Conservation (phyloP, 2,329 filamentous ascomycete species). For the Monilinia aucupariae region DNA sequence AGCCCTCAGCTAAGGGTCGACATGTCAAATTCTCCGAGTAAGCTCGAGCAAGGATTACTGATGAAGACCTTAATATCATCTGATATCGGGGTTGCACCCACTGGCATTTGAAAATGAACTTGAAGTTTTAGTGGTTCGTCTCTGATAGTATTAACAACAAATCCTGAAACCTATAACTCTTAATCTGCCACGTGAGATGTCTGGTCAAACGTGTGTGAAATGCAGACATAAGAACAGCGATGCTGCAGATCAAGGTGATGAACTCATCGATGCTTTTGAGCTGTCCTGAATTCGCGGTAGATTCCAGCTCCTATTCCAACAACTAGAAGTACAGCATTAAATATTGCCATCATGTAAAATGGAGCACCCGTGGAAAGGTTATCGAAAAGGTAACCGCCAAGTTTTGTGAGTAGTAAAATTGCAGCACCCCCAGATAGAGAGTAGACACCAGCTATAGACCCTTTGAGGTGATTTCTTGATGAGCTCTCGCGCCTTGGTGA, state of each 20-base stretch:
- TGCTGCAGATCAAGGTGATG: background rate
- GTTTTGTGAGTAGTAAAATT: conserved; percentile 85
- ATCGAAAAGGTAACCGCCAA: conserved; percentile 85
- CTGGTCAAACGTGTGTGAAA: background rate
- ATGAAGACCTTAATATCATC: background rate
- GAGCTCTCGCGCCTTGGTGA: conserved; percentile 21
- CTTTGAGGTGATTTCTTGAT: conserved; percentile 58
- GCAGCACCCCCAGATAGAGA: conserved; percentile 84
- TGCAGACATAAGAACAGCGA: background rate
- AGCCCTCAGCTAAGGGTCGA: background rate
- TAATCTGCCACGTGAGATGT: background rate
- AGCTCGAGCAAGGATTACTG: background rate
- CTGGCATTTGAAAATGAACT: background rate
- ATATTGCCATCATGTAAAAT: conserved; percentile 89
- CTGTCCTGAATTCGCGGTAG: conserved; percentile 28
- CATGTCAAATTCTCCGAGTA: conserved; percentile 1
- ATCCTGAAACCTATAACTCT: background rate
- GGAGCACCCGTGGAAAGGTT: conserved; percentile 66
- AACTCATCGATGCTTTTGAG: conserved; percentile 14
- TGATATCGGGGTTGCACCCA: background rate
- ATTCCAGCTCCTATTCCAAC: conserved; percentile 35
- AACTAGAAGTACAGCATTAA: conserved; percentile 69
- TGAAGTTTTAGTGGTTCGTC: background rate
- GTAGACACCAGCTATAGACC: conserved; percentile 91
- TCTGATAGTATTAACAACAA: background rate